phyloP scores from a whole-genome alignment of 2,329 filamentous ascomycete species.

The Colletotrichum sp. region DNA sequence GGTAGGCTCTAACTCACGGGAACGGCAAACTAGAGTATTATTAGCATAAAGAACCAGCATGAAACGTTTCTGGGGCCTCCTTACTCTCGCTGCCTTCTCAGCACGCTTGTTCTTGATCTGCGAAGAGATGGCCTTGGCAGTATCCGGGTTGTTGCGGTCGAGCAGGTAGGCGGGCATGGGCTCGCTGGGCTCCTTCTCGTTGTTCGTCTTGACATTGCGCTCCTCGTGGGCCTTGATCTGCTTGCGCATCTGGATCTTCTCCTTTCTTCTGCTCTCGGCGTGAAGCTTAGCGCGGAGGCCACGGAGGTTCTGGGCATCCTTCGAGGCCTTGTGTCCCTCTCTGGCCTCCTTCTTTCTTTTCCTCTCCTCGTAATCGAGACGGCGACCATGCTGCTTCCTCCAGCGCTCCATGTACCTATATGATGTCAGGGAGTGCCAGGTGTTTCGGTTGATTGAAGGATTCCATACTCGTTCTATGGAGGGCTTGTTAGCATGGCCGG shows the following conservation, averaged over 20 bases:
- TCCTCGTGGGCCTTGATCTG: constrained; percentile 94
- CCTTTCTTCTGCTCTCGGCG: constrained; percentile 90
- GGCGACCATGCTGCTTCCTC: constrained; percentile 57
- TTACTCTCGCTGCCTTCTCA: constrained; percentile 80
- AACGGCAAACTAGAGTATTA: constrained; percentile 70
- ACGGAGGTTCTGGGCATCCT: constrained; percentile 91
- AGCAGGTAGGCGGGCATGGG: constrained; percentile 93
- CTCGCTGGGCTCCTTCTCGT: constrained; percentile 78
- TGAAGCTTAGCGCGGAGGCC: constrained; percentile 92
- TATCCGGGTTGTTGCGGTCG: constrained; percentile 71
- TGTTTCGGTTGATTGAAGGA: background rate
- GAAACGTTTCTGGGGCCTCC: background rate
- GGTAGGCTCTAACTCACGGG: constrained; percentile 45
- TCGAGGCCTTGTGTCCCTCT: constrained; percentile 85
- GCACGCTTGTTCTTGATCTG: constrained; percentile 95
- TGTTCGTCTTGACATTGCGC: constrained; percentile 89
- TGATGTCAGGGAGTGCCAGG: background rate
- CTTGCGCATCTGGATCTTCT: constrained; percentile 99
- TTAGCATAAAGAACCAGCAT: background rate
- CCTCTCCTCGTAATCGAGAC: constrained; percentile 84
- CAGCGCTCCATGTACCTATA: constrained; percentile 49
- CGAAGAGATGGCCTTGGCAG: constrained; percentile 73
- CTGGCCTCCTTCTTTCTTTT: constrained; percentile 85
- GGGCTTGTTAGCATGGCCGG: background rate
- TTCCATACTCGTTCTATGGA: constrained; percentile 51